Base-by-base conservation (phyloP, 1,139 yeast genomes). In the Geotrichum phurueaensis region DNA sequence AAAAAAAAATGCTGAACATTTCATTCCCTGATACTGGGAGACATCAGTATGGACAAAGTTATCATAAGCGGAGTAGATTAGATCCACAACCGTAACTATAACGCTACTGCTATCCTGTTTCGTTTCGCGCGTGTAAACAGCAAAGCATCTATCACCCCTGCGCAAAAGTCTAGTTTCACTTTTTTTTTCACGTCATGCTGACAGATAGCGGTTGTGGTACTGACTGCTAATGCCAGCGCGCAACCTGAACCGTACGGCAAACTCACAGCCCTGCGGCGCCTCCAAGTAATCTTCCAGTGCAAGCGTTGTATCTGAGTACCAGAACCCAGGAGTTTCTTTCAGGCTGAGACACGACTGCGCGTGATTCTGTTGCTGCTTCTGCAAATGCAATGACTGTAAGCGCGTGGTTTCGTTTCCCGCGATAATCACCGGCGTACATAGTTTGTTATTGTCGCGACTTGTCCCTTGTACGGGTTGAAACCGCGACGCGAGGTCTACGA, bases 221-320 rank as follows among this genome's bases (percentile, higher is more conserved):
- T 36, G 43, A n/a, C 43, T 36, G 18, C 43, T 36, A 10, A 36
- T 36, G 18, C 43, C 43, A 36, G 43, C 4, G 4, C 43, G 43
- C 43, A 36, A 13, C 15, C 18, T 13, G 43, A 36, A 36, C 18
- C 43, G 43, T 12, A 13, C 43, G 10, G 18, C 43, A 36, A 36
- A 36, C 43, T 36, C 43, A 2, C 13, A 12, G 43, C 18, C 18
- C 18, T 36, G 43, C 5, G 15, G 18, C 43, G 43, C 6, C 43
- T 36, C 43, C 18, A 36, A 3, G 43, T 36, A 36, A 5, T 96
- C 97, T 69, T 85, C 86, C 13, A 94, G 96, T 64, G 87, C 84
- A 65, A 94, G 78, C 12, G 85, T 80, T 12, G 86, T 81, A 13
- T 96, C 87, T 2, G 96, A 84, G 74, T 89, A 91, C 97, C 98